Evolutionary conservation across 2,329 filamentous ascomycete species (phyloP), one percentile per base, ranked within the genome.

Genomic region (Neobulgaria alba): DNA sequence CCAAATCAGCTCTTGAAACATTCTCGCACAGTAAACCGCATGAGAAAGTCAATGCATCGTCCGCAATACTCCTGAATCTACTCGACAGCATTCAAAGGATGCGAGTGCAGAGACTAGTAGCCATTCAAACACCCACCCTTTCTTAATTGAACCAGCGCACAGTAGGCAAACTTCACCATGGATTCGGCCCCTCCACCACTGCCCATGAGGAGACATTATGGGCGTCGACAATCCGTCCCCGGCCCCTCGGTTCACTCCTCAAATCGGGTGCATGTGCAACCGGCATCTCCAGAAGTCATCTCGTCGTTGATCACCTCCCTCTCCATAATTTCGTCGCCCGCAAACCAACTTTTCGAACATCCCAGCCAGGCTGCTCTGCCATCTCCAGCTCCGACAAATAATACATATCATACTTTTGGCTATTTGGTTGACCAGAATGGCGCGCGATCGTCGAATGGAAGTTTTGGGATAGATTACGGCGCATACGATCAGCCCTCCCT

Each of bases 401-500:
- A 41, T 29, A 43, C 44, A 26, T 51, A 51, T 23, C 46, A 47
- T 32, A 49, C 49, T 20, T 45, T 55, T 37, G 45, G 46, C 12
- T 41, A 45, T 21, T 37, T 50, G 33, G 48, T 47, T 33, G 38
- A 41, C 26, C 42, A 45, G 14, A 51, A 50, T 48, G 49, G 46
- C 4, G 32, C 42, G 29, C 44, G 39, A 20, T 48, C 51, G 39
- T 52, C 55, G 18, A 53, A 57, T 36, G 57, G 64, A 51, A 69
- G 67, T 45, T 85, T 84, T 58, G 81, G 83, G 34, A 75, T 85
- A 63, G 83, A 85, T 57, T 86, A 86, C 70, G 77, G 80, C 44
- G 72, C 77, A 44, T 82, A 76, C 60, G 67, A 71, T 36, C 65
- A 71, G 34, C 66, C 72, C 3, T 64, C 67, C 14, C 63, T 69